Conservation (phyloP, 2,329 filamentous ascomycete genomes). For the Ampelomyces quisqualis region DNA sequence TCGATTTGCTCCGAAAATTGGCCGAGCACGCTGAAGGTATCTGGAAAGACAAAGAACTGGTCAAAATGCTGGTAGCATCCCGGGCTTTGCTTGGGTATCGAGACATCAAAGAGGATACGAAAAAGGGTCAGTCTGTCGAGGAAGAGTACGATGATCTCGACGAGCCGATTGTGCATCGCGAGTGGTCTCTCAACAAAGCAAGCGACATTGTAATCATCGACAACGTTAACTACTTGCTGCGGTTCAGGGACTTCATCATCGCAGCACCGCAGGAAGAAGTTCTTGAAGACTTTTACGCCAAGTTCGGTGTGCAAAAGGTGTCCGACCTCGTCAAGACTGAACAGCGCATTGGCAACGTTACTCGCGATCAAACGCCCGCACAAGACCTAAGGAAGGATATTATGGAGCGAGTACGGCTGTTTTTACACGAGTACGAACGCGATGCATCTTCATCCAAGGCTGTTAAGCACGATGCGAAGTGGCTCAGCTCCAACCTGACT, state of each 20-base stretch:
- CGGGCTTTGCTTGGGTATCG: conserved; percentile 82
- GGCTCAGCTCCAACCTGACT: conserved; percentile 81
- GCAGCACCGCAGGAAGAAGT: conserved; percentile 87
- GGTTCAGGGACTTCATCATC: conserved; percentile 82
- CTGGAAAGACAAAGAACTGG: conserved; percentile 76
- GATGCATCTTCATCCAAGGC: conserved; percentile 54
- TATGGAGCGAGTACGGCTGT: conserved; percentile 83
- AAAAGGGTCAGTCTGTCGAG: conserved; percentile 37
- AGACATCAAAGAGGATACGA: conserved; percentile 63
- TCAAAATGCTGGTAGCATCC: conserved; percentile 71
- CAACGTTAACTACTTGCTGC: conserved; percentile 61
- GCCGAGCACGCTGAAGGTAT: conserved; percentile 70
- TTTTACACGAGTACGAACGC: conserved; percentile 77
- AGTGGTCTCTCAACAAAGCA: conserved; percentile 75
- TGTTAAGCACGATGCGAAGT: conserved; percentile 84
- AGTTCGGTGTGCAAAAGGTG: conserved; percentile 75
- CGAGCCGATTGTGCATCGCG: conserved; percentile 55
- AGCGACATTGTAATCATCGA: conserved; percentile 70
- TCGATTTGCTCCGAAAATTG: conserved; percentile 76
- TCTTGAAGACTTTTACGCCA: conserved; percentile 80
- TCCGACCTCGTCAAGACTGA: conserved; percentile 78
- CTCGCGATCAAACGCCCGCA: conserved; percentile 68
- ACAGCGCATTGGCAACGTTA: conserved; percentile 66
- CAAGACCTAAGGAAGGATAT: conserved; percentile 75
- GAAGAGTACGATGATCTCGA: conserved; percentile 50